These are phyloP conservation scores for Boletus coccyginus DNA, from an alignment of 768 basidiomycete genomes.

Conservation along the genomic window DNA sequence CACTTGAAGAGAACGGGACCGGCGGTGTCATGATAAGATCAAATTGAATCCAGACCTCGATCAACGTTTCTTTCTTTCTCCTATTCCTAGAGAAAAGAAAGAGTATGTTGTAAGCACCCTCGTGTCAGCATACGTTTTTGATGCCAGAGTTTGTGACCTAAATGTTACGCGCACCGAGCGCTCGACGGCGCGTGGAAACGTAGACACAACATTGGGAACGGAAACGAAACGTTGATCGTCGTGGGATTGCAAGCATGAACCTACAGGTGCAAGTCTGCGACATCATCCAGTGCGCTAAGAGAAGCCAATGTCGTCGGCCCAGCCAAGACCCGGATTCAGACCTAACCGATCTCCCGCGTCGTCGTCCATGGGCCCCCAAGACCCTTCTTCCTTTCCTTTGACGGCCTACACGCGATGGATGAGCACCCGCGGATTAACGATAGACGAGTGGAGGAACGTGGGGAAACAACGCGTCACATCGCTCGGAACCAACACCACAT, in stretches of 20 bases:
- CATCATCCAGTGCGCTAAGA: constrained; percentile 2
- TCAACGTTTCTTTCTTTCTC: background rate
- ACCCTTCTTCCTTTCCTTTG: constrained; percentile 28
- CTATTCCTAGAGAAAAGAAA: background rate
- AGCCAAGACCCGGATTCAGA: constrained; percentile 7
- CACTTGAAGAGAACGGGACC: background rate
- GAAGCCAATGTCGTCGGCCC: constrained; percentile 30
- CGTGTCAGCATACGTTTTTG: background rate
- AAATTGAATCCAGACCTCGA: background rate
- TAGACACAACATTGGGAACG: background rate
- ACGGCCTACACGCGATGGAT: constrained; percentile 20
- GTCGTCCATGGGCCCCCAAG: constrained; percentile 29
- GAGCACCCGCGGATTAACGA: background rate
- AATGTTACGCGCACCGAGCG: no score
- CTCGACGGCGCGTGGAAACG: background rate
- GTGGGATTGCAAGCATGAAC: background rate
- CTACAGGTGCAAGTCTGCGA: background rate
- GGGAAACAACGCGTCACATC: background rate
- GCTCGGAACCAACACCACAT: background rate
- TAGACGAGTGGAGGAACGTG: background rate
- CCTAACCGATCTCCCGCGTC: constrained; percentile 24
- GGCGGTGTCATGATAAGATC: background rate
- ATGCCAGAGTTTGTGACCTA: no score
- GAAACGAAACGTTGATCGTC: background rate
- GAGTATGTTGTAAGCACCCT: no score